Base-by-base conservation (phyloP, 2,329 filamentous ascomycete genomes). In the Huntiella decipiens region DNA sequence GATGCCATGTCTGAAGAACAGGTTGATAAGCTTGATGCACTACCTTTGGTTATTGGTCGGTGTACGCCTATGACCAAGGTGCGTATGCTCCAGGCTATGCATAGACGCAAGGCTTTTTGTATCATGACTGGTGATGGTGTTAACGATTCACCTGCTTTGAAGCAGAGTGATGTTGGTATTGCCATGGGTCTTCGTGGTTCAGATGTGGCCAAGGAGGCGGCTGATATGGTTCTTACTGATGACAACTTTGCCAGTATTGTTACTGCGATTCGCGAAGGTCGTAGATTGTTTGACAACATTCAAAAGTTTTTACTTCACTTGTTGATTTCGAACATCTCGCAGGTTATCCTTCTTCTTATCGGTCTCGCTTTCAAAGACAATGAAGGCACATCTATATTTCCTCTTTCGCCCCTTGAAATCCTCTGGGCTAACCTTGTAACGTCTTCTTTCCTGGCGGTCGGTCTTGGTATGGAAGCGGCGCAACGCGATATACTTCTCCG, bases 241-340 rank as follows among this genome's bases (percentile, higher is more conserved):
- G 84, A 91, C 60, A 87, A 92, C 61, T 92, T 92, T 57, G 82
- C 84, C 8, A 85, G 79, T 22, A 83, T 82, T 46, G 69, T 82
- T 36, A 77, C 74, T n/a, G 78, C 74, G 32, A 76, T 83, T 39
- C 72, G 79, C 56, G 77, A 82, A 59, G 79, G 79, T 10, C 71
- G 79, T 37, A 66, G 78, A 34, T 66, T 82, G 44, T 79, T 80
- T 52, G 77, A 82, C 63, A 82, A 82, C 52, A 80, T 83, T 50
- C 77, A 82, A 56, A 44, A 74, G 68, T 75, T 75, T 55, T 59
- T 75, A 35, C 59, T 83, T 39, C 78, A 79, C 58, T 66, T 82
- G 32, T 67, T 82, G 31, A 73, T 78, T 13, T 77, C 76, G 51
- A 82, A 82, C 56, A 70, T 82, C 50, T 75, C 77, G 1, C 79